Evolutionary conservation across 1,284 basidiomycete genomes (phyloP), one percentile per base, ranked within the genome.

Genomic region (Cutaneotrichosporon dermatis): DNA sequence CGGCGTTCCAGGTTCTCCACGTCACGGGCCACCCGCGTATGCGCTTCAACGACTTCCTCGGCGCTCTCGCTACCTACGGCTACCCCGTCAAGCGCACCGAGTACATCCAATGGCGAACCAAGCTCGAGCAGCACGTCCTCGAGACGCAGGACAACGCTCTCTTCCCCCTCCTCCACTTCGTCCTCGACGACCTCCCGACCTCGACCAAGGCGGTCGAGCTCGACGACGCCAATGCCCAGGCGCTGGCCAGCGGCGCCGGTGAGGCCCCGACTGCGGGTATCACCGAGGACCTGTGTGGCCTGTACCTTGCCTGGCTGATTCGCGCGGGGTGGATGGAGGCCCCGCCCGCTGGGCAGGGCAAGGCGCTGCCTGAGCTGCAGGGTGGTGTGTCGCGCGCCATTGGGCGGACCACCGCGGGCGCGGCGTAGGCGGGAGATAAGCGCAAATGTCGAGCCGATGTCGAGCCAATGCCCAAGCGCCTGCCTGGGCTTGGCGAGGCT

Each of bases 81-180:
- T 99, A 90, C 82, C 73, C 81, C 16, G 88, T 89, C 10, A 78
- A 83, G 63, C 84, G 85, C 64, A 88, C 87, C 70, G 95, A 97
- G 73, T 99, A 99, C 80, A 79, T 98, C 53, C 81, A 87, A 4
- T 99, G 96, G 96, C 84, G 96, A 50, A 84, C 88, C 35, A 86
- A 86, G 74, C 85, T 99, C 59, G 96, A 99, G 78, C 88, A 90
- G 70, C 94, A 98, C 76, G 94, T 97, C 51, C 86, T 98, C 81
- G 87, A 91, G 64, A 85, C 84, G 16, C 88, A 94, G 79, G 93
- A 97, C 78, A 99, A 99, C 68, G 96, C 96, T 2, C 82, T 99
- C 45, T 99, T 97, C 85, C 96, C 96, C 3, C 81, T 99, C 10
- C 83, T 99, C 33, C 94, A 99, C 79, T 98, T 97, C 71, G 96